Conservation (phyloP, 768 basidiomycete genomes). For the Coprinopsis marcescibilis region DNA sequence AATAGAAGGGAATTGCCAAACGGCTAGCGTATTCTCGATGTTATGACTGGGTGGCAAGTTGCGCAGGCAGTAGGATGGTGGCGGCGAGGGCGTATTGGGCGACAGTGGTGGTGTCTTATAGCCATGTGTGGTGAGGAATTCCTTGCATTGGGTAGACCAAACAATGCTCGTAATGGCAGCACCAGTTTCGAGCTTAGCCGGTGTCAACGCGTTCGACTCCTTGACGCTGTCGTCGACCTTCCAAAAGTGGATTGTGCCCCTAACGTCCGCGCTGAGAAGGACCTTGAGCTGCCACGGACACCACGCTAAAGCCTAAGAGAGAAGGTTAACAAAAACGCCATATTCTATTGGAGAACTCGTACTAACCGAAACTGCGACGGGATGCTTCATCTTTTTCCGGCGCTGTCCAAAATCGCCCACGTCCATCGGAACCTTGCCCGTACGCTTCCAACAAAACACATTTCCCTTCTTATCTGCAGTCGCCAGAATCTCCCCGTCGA, state of each 20-base stretch:
- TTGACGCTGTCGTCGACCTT: slow-evolving; percentile 36
- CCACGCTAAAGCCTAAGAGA: slow-evolving; percentile 72
- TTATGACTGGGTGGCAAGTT: background rate
- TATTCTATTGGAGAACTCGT: slow-evolving; percentile 1
- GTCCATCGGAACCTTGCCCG: slow-evolving; percentile 45
- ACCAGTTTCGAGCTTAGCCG: slow-evolving; percentile 41
- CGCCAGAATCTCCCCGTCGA: slow-evolving; percentile 61
- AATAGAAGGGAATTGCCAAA: slow-evolving; percentile 58
- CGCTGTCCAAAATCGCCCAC: slow-evolving; percentile 51
- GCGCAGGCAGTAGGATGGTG: background rate
- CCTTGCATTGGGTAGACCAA: slow-evolving; percentile 77
- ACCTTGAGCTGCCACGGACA: slow-evolving; percentile 83
- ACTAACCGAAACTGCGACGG: slow-evolving; percentile 28
- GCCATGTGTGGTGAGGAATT: slow-evolving; percentile 78
- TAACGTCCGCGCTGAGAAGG: slow-evolving; percentile 70
- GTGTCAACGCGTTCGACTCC: slow-evolving; percentile 32
- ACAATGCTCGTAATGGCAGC: slow-evolving; percentile 66
- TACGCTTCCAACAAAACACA: slow-evolving; percentile 73
- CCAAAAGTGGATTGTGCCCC: slow-evolving; percentile 52
- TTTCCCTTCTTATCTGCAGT: slow-evolving; percentile 73
- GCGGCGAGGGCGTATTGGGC: background rate
- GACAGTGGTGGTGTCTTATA: slow-evolving; percentile 6
- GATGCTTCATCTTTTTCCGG: slow-evolving; percentile 68
- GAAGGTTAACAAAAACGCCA: background rate
- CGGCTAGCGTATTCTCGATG: slow-evolving; percentile 32